Evolutionary conservation across 2,329 filamentous ascomycete genomes (phyloP).

Genomic region (Fusarium metavorans): DNA sequence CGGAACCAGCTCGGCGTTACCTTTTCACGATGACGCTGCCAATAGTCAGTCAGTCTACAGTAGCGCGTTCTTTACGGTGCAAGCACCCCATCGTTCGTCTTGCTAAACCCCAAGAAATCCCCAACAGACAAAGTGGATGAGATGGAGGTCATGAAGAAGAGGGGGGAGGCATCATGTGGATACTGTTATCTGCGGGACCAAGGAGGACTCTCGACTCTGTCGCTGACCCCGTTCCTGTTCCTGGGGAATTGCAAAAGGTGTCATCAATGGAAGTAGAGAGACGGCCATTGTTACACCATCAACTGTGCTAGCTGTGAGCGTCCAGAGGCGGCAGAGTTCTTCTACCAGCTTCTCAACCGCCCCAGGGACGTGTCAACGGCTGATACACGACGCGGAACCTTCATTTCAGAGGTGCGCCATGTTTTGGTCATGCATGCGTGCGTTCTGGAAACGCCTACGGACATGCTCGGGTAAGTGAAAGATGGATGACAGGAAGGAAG

Average conservation of each 20-base stretch:
- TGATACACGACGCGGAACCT: conserved; percentile 35
- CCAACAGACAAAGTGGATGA: conserved; percentile 24
- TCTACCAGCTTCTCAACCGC: neutral
- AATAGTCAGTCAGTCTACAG: conserved; percentile 17
- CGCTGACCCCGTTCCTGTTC: conserved; percentile 34
- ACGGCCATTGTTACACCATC: conserved; percentile 26
- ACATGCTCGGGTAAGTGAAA: neutral
- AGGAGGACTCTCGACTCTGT: conserved; percentile 24
- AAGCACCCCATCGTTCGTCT: conserved; percentile 14
- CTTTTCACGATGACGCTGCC: conserved; percentile 29
- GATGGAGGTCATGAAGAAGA: conserved; percentile 1
- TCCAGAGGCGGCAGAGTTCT: neutral
- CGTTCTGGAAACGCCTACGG: conserved; percentile 13
- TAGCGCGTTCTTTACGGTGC: conserved; percentile 17
- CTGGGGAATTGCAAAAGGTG: neutral
- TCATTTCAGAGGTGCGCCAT: conserved; percentile 9
- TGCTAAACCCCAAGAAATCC: conserved; percentile 32
- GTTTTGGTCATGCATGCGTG: conserved; percentile 11
- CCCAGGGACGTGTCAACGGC: conserved; percentile 11
- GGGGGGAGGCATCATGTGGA: conserved; percentile 6
- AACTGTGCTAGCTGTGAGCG: neutral
- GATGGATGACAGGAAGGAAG: neutral
- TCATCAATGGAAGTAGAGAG: conserved; percentile 21
- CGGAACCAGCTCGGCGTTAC: conserved; percentile 37
- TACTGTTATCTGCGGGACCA: conserved; percentile 19